Evolutionary conservation across 2,329 filamentous ascomycete species (phyloP).

Genomic region (Pseudogymnoascus verrucosus): DNA sequence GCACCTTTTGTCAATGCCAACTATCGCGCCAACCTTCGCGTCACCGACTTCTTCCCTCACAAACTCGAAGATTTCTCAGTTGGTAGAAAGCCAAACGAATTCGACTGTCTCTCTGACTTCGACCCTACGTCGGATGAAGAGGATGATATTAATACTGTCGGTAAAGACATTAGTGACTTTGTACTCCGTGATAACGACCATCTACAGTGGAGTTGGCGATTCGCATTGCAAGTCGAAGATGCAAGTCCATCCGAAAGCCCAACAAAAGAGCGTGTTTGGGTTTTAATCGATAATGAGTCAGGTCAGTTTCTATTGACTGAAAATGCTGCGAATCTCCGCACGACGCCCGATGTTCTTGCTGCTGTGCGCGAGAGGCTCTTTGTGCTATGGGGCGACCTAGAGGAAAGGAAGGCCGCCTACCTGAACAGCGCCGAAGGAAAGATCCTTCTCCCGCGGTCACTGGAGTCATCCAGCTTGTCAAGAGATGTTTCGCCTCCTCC

Average conservation of each 20-base stretch:
- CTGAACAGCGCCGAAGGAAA: slow-evolving; percentile 13
- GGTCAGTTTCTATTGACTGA: slow-evolving; percentile 47
- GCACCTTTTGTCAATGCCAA: slow-evolving; percentile 69
- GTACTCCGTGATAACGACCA: neutral
- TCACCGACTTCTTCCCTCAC: slow-evolving; percentile 71
- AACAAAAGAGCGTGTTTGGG: slow-evolving; percentile 48
- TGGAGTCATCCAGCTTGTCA: slow-evolving; percentile 20
- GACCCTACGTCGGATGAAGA: slow-evolving; percentile 28
- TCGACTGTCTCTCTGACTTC: slow-evolving; percentile 41
- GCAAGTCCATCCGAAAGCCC: slow-evolving; percentile 33
- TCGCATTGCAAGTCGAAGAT: slow-evolving; percentile 72
- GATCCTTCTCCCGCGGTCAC: slow-evolving; percentile 21
- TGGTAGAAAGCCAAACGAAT: slow-evolving; percentile 38
- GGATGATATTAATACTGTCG: slow-evolving; percentile 22
- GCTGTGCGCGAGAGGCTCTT: slow-evolving; percentile 63
- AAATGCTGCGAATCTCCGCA: slow-evolving; percentile 47
- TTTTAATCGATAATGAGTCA: slow-evolving; percentile 54
- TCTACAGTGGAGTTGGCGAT: slow-evolving; percentile 54
- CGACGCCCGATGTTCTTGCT: slow-evolving; percentile 40
- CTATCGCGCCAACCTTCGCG: slow-evolving; percentile 63
- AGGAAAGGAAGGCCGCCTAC: slow-evolving; percentile 53
- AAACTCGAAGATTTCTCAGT: slow-evolving; percentile 63
- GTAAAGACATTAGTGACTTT: slow-evolving; percentile 25
- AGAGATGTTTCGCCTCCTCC: slow-evolving; percentile 11
- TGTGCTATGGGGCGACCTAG: slow-evolving; percentile 76